Percentiles rank a stretch among this genome's conserved stretches.
Evolutionary conservation across 169 alveolate species (phyloP).

Genomic region (Babesia gibsoni): DNA sequence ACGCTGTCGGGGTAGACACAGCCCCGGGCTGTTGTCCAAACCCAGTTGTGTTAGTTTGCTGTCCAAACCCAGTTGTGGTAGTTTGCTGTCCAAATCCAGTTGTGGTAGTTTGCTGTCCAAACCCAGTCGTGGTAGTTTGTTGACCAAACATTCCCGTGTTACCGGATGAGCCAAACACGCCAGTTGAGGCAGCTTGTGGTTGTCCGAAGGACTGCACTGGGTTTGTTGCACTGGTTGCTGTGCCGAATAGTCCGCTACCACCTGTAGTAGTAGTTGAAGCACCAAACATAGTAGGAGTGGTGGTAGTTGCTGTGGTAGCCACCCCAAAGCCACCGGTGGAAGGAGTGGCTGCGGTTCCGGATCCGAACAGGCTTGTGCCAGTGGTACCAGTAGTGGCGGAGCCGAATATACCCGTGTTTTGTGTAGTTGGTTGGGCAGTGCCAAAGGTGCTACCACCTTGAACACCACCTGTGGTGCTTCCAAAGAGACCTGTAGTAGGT

Average conservation of each 20-base stretch:
- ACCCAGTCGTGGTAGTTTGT: background rate
- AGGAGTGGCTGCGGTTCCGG: conserved; percentile 1
- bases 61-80: conserved; percentile 16
- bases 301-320: background rate
- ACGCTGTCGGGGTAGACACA: background rate
- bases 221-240: background rate
- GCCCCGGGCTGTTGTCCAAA: background rate
- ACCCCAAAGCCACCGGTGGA: background rate
- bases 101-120: background rate
- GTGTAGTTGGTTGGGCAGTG: too few relatives aligned
- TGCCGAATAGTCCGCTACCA: conserved; percentile 17
- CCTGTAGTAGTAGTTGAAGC: conserved; percentile 21
- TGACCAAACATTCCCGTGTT: background rate
- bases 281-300: background rate
- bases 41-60: background rate
- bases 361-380: conserved; percentile 48
- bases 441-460: conserved; percentile 32
- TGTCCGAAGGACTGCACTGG: background rate
- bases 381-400: conserved; percentile 20
- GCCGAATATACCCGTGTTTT: conserved; percentile 8
- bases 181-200: background rate
- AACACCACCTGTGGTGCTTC: conserved; percentile 14
- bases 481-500: conserved; percentile 2
- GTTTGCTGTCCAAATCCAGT: background rate
- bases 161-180: too few relatives aligned